Percentiles rank a stretch among this genome's conserved stretches.
Evolutionary conservation across 768 basidiomycete species (phyloP).

Genomic region (Tricholoma hemisulphureum): DNA sequence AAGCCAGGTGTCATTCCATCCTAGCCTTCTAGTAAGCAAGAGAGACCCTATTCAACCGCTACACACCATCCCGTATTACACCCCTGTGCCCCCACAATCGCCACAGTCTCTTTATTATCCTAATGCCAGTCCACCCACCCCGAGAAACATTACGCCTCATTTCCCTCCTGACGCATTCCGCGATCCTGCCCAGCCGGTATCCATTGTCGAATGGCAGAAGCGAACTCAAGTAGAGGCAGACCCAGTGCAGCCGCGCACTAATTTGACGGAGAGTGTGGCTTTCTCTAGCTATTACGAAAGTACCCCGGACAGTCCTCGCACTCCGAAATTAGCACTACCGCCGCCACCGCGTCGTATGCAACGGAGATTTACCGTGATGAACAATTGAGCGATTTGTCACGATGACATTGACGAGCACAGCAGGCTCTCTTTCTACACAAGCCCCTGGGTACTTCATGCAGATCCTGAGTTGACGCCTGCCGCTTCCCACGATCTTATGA

Average conservation of each 20-base stretch:
- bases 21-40: constrained; percentile 25
- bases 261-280: constrained; percentile 27
- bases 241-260: constrained; percentile 19
- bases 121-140: neutral
- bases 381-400: constrained; percentile 18
- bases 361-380: constrained; percentile 32
- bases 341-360: constrained; percentile 18
- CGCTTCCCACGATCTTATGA: too few species aligned
- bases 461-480: too few species aligned
- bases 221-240: constrained; percentile 26
- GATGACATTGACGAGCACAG: neutral
- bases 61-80: neutral
- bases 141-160: neutral
- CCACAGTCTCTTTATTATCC: neutral
- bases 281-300: constrained; percentile 34
- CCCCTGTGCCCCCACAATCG: neutral
- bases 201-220: constrained; percentile 30
- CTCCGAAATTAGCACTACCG: constrained; percentile 17
- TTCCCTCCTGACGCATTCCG: constrained; percentile 9
- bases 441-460: neutral
- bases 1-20: constrained; percentile 27
- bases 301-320: constrained; percentile 19
- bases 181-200: constrained; percentile 15
- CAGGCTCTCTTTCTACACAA: neutral
- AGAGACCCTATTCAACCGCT: constrained; percentile 1